These are phyloP conservation scores for Backusella morwellensis DNA, from an alignment of 192 early-diverging fungal genomes.

Conservation along the genomic window DNA sequence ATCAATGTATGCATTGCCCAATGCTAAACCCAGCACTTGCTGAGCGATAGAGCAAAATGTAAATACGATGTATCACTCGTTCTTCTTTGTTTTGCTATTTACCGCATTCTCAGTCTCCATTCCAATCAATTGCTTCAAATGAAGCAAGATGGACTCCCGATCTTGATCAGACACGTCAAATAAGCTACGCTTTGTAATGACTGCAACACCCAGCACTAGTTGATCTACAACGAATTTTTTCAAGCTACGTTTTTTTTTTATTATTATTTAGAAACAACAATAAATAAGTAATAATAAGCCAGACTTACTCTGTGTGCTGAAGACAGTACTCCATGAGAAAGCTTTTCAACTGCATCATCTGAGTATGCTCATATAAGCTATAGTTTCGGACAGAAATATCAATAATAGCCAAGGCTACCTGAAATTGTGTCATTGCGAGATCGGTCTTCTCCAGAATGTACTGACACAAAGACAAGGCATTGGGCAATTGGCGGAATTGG, in stretches of 20 bases:
- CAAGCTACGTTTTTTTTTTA: constrained; percentile 30
- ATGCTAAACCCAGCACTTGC: constrained; percentile 46
- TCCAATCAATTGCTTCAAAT: constrained; percentile 47
- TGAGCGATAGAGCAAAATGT: neutral
- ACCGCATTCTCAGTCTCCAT: constrained; percentile 39
- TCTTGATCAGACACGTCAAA: constrained; percentile 55
- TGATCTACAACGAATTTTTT: constrained; percentile 54
- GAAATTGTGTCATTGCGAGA: constrained; percentile 56
- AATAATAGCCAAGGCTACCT: constrained; percentile 55
- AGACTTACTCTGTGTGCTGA: constrained; percentile 44
- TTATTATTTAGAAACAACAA: neutral
- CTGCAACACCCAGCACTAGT: constrained; percentile 54
- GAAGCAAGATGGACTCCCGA: constrained; percentile 51
- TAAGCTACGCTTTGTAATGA: constrained; percentile 65
- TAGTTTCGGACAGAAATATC: constrained; percentile 59
- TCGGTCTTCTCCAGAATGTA: constrained; percentile 61
- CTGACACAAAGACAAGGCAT: constrained; percentile 57
- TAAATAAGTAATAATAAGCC: neutral
- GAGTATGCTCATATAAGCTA: constrained; percentile 44
- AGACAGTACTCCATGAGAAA: constrained; percentile 59
- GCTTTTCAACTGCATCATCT: constrained; percentile 53
- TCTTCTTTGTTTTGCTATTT: neutral
- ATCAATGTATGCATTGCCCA: constrained; percentile 56
- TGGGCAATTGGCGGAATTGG: constrained; percentile 50
- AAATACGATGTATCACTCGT: neutral